Evolutionary conservation across 306 rosid genomes (phyloP), one percentile per base, ranked within the genome.

Genomic region (Vigna trinervia): DNA sequence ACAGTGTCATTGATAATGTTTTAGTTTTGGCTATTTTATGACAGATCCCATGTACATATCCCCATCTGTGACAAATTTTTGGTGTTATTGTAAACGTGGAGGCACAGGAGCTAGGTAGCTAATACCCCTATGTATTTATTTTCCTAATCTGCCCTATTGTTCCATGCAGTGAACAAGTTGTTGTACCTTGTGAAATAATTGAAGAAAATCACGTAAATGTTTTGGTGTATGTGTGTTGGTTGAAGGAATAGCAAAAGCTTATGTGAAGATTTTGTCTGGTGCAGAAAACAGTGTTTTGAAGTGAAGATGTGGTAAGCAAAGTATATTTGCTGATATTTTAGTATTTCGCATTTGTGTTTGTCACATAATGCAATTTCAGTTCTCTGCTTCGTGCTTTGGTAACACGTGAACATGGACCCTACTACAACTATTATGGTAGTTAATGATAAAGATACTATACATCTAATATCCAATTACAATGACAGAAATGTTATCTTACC

Each of bases 361-460:
- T 74, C 88, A 70, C 20, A 17, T 53, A 70, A 67, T 63, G 80
- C 70, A 81, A 34, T 6, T 41, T 52, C 57, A 48, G 82, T 60
- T 75, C 72, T 23, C 11, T 65, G 79, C 50, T 30, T n/a, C 69
- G 8, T 71, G 81, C 22, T 79, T 66, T 73, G 14, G 68, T 66
- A 36, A 69, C 96, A 88, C 82, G 92, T 88, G 96, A 90, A 84
- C 7, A 60, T 62, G 56, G 86, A 67, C 54, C 72, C 72, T 45
- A 45, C 72, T 22, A 45, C 20, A 2, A 22, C 20, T 2, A 36
- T 38, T 64, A 15, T 36, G 0, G 26, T 61, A 10, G 1, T 32
- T 17, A 28, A 28, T 59, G 5, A 34, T 5, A 34, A 34, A 34
- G 6, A 34, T 34, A 30, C 34, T 30, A 4, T 30, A 4, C 34